phyloP scores from a whole-genome alignment of 495 filamentous ascomycete species.

The Acidiella bohemica region DNA sequence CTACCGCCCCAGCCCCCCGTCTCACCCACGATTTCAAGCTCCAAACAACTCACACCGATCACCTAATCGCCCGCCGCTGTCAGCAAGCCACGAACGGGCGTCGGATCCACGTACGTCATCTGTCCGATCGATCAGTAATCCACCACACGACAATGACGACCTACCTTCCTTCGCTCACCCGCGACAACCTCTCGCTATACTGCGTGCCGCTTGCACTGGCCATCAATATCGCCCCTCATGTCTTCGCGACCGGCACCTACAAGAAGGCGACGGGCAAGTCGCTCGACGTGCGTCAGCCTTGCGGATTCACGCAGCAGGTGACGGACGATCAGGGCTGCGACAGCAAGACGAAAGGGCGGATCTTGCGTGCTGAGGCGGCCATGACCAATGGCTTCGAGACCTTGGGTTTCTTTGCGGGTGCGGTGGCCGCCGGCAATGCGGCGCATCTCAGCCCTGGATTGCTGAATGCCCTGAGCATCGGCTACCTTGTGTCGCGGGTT shows the following conservation, averaged over 20 bases:
- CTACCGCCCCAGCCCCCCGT: no score
- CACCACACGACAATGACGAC: conserved; percentile 29
- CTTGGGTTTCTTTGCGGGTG: conserved; percentile 36
- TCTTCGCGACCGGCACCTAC: conserved; percentile 25
- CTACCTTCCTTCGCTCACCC: conserved; percentile 34
- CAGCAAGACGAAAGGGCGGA: conserved; percentile 26
- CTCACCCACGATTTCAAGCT: no score
- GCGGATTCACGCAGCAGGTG: conserved; percentile 24
- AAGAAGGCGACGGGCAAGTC: conserved; percentile 25
- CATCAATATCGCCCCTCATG: conserved; percentile 28
- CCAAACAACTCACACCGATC: no score
- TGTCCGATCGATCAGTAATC: no score
- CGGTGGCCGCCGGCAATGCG: conserved; percentile 37
- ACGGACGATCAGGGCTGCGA: conserved; percentile 32
- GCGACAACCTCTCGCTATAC: conserved; percentile 37
- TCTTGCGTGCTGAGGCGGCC: conserved; percentile 38
- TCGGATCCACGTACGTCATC: no score
- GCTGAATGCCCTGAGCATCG: conserved; percentile 32
- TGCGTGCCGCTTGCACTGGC: conserved; percentile 32
- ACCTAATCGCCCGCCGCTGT: no score
- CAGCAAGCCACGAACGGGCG: no score
- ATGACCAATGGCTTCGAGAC: conserved; percentile 38
- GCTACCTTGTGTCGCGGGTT: conserved; percentile 31
- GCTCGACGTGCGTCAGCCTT: conserved; percentile 30
- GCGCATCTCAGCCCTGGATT: conserved; percentile 24